Evolutionary conservation across 2,329 filamentous ascomycete species (phyloP).

Genomic region (Botrytis galanthina): DNA sequence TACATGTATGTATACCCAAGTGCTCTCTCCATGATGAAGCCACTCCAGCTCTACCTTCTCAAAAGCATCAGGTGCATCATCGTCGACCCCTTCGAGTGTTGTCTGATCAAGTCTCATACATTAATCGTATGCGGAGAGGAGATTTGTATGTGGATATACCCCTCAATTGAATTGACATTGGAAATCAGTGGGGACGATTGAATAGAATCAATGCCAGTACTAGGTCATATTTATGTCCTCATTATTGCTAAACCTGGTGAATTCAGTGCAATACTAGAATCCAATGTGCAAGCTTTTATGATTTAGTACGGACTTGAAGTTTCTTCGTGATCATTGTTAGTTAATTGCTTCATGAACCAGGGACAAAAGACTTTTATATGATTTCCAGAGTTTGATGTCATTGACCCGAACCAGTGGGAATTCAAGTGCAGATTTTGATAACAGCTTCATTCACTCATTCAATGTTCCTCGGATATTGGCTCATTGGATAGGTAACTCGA

Average conservation of each 20-base stretch:
- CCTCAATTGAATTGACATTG: background rate
- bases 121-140: background rate
- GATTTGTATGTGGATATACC: background rate
- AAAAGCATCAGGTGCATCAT: slow-evolving; percentile 17
- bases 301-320: background rate
- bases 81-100: background rate
- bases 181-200: background rate
- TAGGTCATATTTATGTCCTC: background rate
- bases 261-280: background rate
- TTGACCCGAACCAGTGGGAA: background rate
- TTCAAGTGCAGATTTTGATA: background rate
- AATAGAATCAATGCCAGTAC: background rate
- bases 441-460: background rate
- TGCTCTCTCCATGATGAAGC: slow-evolving; percentile 12
- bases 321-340: background rate
- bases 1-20: slow-evolving; percentile 21
- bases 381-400: background rate
- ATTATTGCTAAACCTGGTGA: background rate
- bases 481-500: no score
- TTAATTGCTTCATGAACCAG: background rate
- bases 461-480: background rate
- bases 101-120: slow-evolving; percentile 7
- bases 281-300: background rate
- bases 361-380: background rate
- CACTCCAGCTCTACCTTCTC: background rate